phyloP scores from a whole-genome alignment of 2,329 filamentous ascomycete species.

The Leptographium flavum region DNA sequence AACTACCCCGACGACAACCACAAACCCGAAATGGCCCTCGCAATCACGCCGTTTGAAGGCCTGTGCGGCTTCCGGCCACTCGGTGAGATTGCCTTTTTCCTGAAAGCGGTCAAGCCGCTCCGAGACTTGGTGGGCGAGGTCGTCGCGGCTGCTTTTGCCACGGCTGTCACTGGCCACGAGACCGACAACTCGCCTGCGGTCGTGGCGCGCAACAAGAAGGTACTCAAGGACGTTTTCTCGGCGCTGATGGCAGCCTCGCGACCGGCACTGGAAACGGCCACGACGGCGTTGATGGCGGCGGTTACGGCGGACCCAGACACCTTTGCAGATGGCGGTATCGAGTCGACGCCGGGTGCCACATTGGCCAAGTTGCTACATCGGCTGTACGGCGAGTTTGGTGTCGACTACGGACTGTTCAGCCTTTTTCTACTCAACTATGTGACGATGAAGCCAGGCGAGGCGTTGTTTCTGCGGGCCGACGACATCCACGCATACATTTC shows the following conservation, averaged over 20 bases:
- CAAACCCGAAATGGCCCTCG: constrained; percentile 99
- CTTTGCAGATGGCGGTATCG: constrained; percentile 63
- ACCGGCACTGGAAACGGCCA: constrained; percentile 47
- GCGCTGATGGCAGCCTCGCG: constrained; percentile 66
- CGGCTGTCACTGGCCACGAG: constrained; percentile 32
- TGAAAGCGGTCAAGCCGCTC: constrained; percentile 42
- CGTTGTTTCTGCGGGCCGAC: constrained; percentile 89
- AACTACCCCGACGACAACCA: constrained; percentile 99
- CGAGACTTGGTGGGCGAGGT: constrained; percentile 52
- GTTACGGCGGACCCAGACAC: constrained; percentile 41
- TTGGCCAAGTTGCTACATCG: constrained; percentile 65
- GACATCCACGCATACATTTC: constrained; percentile 94
- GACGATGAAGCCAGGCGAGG: constrained; percentile 74
- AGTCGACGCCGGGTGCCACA: constrained; percentile 52
- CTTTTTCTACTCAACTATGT: constrained; percentile 97
- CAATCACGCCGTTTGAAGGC: constrained; percentile 89
- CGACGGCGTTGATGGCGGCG: constrained; percentile 54
- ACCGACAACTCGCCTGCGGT: constrained; percentile 21
- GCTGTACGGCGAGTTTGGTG: constrained; percentile 71
- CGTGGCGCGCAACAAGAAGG: constrained; percentile 55
- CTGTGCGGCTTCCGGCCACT: constrained; percentile 90
- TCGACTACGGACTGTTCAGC: constrained; percentile 86
- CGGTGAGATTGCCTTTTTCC: constrained; percentile 73
- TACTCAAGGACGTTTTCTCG: constrained; percentile 60
- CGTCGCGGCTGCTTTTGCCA: constrained; percentile 41